These are phyloP conservation scores for Citeromyces hawaiiensis DNA, from an alignment of 1,139 yeast genomes.

Conservation along the genomic window DNA sequence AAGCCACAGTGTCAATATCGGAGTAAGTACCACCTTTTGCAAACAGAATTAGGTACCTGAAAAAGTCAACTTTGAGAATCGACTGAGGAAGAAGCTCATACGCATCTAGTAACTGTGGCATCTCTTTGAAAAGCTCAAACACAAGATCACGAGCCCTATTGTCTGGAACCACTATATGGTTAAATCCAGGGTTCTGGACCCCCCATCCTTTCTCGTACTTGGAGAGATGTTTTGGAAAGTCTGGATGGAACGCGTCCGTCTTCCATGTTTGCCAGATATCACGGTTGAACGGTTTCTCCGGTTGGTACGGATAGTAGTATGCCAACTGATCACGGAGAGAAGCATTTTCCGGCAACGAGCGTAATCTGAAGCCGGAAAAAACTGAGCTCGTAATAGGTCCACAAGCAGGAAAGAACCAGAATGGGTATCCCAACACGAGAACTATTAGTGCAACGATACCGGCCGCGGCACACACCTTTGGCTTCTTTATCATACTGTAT, in stretches of 20 bases:
- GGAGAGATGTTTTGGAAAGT: conserved; percentile 36
- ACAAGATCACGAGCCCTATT: conserved; percentile 38
- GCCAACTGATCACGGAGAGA: conserved; percentile 42
- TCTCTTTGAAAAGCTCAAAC: conserved; percentile 32
- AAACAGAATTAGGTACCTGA: conserved; percentile 53
- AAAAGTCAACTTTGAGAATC: conserved; percentile 63
- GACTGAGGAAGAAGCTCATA: conserved; percentile 49
- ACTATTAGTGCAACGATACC: too few relatives aligned
- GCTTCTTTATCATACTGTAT: too few relatives aligned
- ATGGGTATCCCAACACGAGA: too few relatives aligned
- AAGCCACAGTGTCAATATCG: conserved; percentile 53
- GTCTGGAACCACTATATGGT: conserved; percentile 50
- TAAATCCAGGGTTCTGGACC: conserved; percentile 38
- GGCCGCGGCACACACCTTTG: too few relatives aligned
- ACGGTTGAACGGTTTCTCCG: conserved; percentile 35
- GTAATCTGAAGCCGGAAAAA: too few relatives aligned
- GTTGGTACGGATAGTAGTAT: conserved; percentile 60
- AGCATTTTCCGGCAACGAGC: too few relatives aligned
- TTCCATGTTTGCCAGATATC: conserved; percentile 97
- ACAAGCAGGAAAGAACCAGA: too few relatives aligned
- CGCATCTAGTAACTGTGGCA: conserved; percentile 55
- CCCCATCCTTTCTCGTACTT: conserved; percentile 33
- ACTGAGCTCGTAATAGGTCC: too few relatives aligned
- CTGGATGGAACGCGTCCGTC: conserved; percentile 35
- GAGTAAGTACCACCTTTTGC: conserved; percentile 72